Evolutionary conservation across 23 red algal genomes (phyloP), one percentile per base, ranked within the genome.

Genomic region (Gracilaria vermiculophylla): DNA sequence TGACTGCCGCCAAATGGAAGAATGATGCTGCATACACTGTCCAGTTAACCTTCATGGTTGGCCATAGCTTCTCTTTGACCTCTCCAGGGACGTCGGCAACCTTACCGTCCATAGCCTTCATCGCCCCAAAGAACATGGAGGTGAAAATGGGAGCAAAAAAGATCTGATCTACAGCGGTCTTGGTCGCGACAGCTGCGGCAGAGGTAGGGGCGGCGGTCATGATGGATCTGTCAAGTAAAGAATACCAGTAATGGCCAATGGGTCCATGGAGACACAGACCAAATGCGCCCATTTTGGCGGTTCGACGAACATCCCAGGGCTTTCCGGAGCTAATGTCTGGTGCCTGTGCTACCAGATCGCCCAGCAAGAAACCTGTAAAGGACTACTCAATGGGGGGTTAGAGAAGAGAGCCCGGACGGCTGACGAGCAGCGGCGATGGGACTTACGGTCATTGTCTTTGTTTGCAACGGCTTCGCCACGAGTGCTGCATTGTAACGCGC

Each of bases 11-110:
- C 48, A 43, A 14, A 29, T 53, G 43, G 14, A 32, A 29, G 65
- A 55, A 51, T 12, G 71, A 2, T 10, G n/a, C 10, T 58, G 86
- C 72, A 33, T 94, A 99, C 80, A 95, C 88, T 54, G 83, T 94
- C 92, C 97, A 99, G 72, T 99, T 99, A 53, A 99, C 97, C 50
- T 95, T 95, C 92, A 99, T 94, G 8, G 97, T 99, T 16, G 93
- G 93, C 97, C 97, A 99, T 13, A 99, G 81, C 76, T 99, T 99
- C 43, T 89, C 81, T 28, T 77, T 75, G 28, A 99, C 93, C 81
- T 95, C 97, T 1, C 69, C 75, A 5, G 56, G 16, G 11, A 92
- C 82, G 61, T 93, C 79, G 23, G 94, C 76, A 16, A 89, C 62
- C 31, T 95, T 91, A 11, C 97, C 97, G 52, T 99, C 92, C 61